phyloP scores from a whole-genome alignment of 2,329 filamentous ascomycete genomes.

The Nannizziopsis arthrosporioides region DNA sequence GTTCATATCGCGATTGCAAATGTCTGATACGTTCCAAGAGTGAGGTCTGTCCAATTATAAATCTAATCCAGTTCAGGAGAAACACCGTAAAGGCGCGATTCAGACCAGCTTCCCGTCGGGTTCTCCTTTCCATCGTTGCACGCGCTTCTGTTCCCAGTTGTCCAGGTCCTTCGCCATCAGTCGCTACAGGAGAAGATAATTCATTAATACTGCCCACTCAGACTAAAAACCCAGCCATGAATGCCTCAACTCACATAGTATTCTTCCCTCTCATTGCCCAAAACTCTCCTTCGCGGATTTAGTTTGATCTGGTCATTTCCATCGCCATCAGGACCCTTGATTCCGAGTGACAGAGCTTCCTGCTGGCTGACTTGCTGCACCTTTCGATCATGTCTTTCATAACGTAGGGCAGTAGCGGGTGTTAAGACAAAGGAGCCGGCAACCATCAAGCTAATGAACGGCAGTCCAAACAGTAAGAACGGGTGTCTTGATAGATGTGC shows the following conservation, averaged over 20 bases:
- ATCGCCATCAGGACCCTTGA: conserved; percentile 55
- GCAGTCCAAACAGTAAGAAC: conserved; percentile 85
- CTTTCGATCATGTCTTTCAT: conserved; percentile 84
- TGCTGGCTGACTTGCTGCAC: conserved; percentile 75
- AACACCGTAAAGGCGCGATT: neutral
- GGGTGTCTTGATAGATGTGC: conserved; percentile 62
- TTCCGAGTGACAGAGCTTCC: conserved; percentile 69
- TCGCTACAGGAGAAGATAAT: conserved; percentile 41
- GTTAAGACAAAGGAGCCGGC: conserved; percentile 89
- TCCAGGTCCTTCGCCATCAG: conserved; percentile 82
- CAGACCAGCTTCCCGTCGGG: conserved; percentile 55
- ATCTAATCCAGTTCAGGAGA: no score
- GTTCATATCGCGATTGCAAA: no score
- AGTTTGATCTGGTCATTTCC: conserved; percentile 60
- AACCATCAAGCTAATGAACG: conserved; percentile 81
- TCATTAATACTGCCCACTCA: neutral
- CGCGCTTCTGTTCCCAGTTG: conserved; percentile 92
- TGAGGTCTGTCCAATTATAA: no score
- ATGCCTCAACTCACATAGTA: conserved; percentile 34
- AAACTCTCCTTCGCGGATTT: conserved; percentile 34
- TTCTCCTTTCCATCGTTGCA: conserved; percentile 80
- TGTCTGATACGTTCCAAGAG: no score
- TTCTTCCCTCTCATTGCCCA: conserved; percentile 36
- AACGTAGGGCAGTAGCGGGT: conserved; percentile 82
- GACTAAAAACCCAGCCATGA: neutral